phyloP scores from a whole-genome alignment of 108 stramenopile genomes.

The Skeletonema marinoi region DNA sequence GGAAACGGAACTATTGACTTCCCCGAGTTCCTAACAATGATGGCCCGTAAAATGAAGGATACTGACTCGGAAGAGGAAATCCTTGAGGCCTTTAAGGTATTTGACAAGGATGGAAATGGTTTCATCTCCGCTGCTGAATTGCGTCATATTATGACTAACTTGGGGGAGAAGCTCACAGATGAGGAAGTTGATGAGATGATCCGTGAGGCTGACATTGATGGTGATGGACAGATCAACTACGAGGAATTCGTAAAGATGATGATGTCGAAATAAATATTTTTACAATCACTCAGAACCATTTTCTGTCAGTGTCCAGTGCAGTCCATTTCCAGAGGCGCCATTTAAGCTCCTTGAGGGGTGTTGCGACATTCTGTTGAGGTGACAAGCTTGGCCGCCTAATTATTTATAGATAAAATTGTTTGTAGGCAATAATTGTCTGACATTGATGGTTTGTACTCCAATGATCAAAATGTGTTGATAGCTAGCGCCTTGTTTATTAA shows the following conservation, averaged over 20 bases:
- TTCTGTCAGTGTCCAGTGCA: background rate
- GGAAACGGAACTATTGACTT: conserved; percentile 99
- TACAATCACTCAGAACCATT: background rate
- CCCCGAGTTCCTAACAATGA: conserved; percentile 99
- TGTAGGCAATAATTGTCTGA: background rate
- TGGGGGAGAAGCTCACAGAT: conserved; percentile 99
- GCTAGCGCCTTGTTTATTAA: background rate
- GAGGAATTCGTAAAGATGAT: conserved; percentile 99
- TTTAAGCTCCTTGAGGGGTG: background rate
- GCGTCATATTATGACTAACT: conserved; percentile 99
- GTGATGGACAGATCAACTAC: conserved; percentile 99
- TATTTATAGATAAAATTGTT: background rate
- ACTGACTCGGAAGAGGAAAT: conserved; percentile 99
- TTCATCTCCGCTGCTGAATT: conserved; percentile 99
- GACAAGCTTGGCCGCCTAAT: background rate
- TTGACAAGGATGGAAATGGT: conserved; percentile 99
- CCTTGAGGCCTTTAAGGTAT: conserved; percentile 98
- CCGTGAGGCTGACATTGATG: conserved; percentile 99
- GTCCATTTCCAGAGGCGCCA: background rate
- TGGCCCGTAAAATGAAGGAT: conserved; percentile 99
- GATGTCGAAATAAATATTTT: conserved; percentile 96
- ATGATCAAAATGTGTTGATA: background rate
- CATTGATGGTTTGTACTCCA: background rate
- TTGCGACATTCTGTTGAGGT: background rate
- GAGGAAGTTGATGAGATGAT: conserved; percentile 99